Evolutionary conservation across 139 green algal species (phyloP), one percentile per base, ranked within the genome.

Genomic region (Chlorella sp.): DNA sequence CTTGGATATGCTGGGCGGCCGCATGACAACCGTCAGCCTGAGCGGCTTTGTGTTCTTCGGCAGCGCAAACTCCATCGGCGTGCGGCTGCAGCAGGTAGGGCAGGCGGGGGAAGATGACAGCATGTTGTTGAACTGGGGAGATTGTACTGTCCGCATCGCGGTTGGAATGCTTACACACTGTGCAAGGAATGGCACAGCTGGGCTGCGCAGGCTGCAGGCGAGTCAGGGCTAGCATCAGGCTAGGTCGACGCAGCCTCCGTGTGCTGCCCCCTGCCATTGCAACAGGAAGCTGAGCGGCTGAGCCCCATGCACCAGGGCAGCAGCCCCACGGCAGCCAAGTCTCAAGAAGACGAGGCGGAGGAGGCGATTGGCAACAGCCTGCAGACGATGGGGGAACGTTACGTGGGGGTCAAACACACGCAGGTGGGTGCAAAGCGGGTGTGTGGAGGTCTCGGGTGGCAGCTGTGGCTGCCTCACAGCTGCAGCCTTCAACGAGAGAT

Each of bases 21-120:
- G 88, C 73, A 83, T 93, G 58, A 92, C 86, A 7, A 89, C 91
- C 16, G 85, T 94, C 34, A 72, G 85, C 4, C 86, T 96, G n/a
- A 82, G 76, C 11, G 95, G 95, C 43, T 98, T 94, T 87, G 87
- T 97, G 24, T 98, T 98, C 90, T 98, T 98, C 78, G 95, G 94
- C 22, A 87, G 46, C 28, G 86, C 86, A 17, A 81, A 86, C 68
- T 62, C 34, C 46, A 85, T 90, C 34, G 82, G 82, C 4, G 30
- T 58, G 46, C 72, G 72, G 44, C 74, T 90, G 60, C 70, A 85
- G 28, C 44, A 90, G 67, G 81, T 85, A 46, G 19, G 74, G 58
- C 13, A 28, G 13, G 43, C 43, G 22, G 5, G 38, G 51, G 51
- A 60, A 60, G 11, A 17, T 11, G 11, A 11, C 46, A 54, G 11